A percentile compares a stretch with the other conserved stretches of the same genome.
These are phyloP conservation scores for Coriaria nepalensis DNA, from an alignment of 306 rosid genomes.

Conservation along the genomic window DNA sequence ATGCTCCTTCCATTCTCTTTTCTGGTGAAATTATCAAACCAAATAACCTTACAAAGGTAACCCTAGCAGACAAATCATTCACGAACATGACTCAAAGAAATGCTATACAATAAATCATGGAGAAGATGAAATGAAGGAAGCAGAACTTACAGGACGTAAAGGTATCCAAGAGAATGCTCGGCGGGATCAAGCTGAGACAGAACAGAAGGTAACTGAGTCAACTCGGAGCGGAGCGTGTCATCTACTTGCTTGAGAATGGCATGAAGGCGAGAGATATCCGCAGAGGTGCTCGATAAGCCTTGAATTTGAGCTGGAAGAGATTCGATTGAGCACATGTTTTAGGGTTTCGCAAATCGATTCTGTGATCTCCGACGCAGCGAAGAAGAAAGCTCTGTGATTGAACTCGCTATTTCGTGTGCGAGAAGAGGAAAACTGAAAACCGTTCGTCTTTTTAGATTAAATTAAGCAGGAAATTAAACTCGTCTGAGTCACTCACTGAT, in stretches of 20 bases:
- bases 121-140: neutral
- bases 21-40: neutral
- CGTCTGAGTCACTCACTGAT: too few species aligned
- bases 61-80: neutral
- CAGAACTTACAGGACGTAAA: constrained; percentile 47
- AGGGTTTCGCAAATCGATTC: neutral
- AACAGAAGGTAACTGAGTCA: constrained; percentile 37
- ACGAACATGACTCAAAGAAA: neutral
- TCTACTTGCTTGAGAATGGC: constrained; percentile 46
- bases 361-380: too few species aligned
- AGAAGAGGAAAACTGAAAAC: too few species aligned
- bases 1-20: too few species aligned
- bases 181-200: constrained; percentile 57
- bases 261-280: constrained; percentile 51
- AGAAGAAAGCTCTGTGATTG: too few species aligned
- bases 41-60: neutral
- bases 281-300: constrained; percentile 44
- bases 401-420: too few species aligned
- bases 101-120: neutral
- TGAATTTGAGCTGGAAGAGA: constrained; percentile 49
- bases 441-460: too few species aligned
- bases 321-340: constrained; percentile 26
- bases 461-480: too few species aligned
- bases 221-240: constrained; percentile 43
- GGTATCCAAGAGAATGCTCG: constrained; percentile 59